Evolutionary conservation across 257 asterid genomes (phyloP), one percentile per base, ranked within the genome.

Genomic region (Solanum sitiens): DNA sequence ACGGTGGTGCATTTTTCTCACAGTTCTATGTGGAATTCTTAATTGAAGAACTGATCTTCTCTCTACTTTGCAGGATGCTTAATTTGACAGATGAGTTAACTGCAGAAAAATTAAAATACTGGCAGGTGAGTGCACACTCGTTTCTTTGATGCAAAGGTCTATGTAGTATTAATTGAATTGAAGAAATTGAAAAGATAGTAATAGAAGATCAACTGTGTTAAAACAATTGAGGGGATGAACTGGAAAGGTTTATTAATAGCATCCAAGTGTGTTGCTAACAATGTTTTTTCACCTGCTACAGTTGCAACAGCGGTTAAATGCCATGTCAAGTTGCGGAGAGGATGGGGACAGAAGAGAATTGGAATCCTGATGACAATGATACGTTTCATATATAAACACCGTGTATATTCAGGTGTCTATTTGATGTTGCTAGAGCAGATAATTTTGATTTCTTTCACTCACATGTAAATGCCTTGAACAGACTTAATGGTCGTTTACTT

Each of bases 51-150:
- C 90, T 90, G 90, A 89, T 27, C 39, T 63, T 89, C 83, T 42
- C 73, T 83, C 42, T 77, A 15, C 76, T 87, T 85, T 93, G 92
- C 98, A 96, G 99, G 96, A 94, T 94, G 98, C 91, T 68, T 89
- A 90, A 92, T 92, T 90, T 96, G 96, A 95, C 98, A 2, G 96
- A 95, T 77, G 99, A 96, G 89, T 94, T 96, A 92, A 94, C 92
- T 84, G 87, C 94, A 8, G 99, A 96, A 89, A 96, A 89, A 89
- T 86, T 91, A 5, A 96, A 94, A 91, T 93, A 93, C 90, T 87
- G 87, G 94, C 98, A 95, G 88, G 99, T 96, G 90, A 92, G 96
- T 90, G 85, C 85, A 30, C 20, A 18, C 20, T 47, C 20, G 44
- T 80, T 79, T 79, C 84, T 79, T 44, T 47, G 61, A 77, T 25